Evolutionary conservation across 192 early-diverging fungal species (phyloP).

Genomic region (Backusella liffmaniae): DNA sequence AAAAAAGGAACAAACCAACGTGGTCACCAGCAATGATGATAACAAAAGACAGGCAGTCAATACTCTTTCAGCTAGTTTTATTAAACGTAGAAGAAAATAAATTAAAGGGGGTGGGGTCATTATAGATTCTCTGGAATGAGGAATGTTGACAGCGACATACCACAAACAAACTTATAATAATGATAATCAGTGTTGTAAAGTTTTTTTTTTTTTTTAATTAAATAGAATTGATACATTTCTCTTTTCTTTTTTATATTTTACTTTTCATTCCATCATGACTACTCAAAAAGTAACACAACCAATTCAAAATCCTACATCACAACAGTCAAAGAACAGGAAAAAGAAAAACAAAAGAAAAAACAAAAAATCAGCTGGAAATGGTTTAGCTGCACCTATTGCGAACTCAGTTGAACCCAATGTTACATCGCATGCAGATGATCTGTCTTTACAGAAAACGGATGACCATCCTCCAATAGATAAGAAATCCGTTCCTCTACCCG

Average conservation of each 20-base stretch:
- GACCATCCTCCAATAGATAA: slow-evolving; percentile 2
- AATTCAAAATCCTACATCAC: not conserved
- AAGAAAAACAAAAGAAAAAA: slow-evolving; percentile 5
- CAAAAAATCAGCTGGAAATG: not conserved
- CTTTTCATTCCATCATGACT: not conserved
- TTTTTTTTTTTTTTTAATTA: not conserved
- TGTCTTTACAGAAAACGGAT: not conserved
- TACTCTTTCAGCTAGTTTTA: not conserved
- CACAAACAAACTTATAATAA: not conserved
- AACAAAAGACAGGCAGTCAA: slow-evolving; percentile 2
- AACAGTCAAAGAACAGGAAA: not conserved
- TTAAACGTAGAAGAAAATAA: slow-evolving; percentile 6
- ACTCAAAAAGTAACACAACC: not conserved
- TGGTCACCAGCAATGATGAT: not conserved
- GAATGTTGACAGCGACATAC: slow-evolving; percentile 8
- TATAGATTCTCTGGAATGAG: slow-evolving; percentile 3
- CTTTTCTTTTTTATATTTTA: not conserved
- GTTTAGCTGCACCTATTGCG: not conserved
- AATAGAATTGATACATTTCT: not conserved
- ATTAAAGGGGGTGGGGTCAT: not conserved
- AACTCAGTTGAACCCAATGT: not conserved
- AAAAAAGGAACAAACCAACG: not conserved
- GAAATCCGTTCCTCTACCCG: not conserved
- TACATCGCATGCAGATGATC: not conserved
- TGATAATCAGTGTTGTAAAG: not conserved